Base-by-base conservation (phyloP, 2,329 filamentous ascomycete genomes). In the Trichophyton mentagrophytes region DNA sequence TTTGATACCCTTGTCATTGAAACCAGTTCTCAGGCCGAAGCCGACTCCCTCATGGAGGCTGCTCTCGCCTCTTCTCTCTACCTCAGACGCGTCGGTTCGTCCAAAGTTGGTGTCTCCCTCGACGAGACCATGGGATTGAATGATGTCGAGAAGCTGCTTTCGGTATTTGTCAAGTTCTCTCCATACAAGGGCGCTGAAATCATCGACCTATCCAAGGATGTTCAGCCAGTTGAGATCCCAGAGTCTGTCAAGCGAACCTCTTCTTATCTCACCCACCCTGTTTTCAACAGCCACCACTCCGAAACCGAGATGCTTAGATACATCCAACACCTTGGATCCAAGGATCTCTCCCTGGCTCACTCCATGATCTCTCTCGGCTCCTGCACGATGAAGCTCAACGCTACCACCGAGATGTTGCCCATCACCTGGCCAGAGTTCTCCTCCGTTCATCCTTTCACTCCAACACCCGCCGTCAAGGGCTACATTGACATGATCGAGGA, bases 371-470 rank as follows among this genome's bases (percentile, higher is more conserved):
- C 92, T 1, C 82, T 97, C 1, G 92, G 92, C 20, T 96, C 92
- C 1, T 97, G 92, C 79, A 97, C 92, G 13, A 97, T 97, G 92
- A 97, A 97, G 80, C 84, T 96, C 59, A 96, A 96, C 72, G 89
- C 88, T 47, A 93, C 91, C 2, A 89, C 89, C 0, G 90, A 96
- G 77, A 96, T 97, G 92, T 82, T 88, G 15, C 87, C 91, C 6
- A 81, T 96, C 60, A 88, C 88, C 0, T 86, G 85, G 75, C 84
- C 85, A 0, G 83, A 86, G 57, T 89, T 91, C 69, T 82, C 88
- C 47, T 84, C 86, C 63, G 80, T 95, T 38, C 92, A 97, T 75
- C 92, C 92, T 0, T 90, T 90, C 69, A 82, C 85, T 42, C 87
- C 87, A 0, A 68, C 77, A 0, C 76, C 82, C 53, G 80, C 85